These are phyloP conservation scores for Leccinellum rugosiceps DNA, from an alignment of 768 basidiomycete genomes.

Conservation along the genomic window DNA sequence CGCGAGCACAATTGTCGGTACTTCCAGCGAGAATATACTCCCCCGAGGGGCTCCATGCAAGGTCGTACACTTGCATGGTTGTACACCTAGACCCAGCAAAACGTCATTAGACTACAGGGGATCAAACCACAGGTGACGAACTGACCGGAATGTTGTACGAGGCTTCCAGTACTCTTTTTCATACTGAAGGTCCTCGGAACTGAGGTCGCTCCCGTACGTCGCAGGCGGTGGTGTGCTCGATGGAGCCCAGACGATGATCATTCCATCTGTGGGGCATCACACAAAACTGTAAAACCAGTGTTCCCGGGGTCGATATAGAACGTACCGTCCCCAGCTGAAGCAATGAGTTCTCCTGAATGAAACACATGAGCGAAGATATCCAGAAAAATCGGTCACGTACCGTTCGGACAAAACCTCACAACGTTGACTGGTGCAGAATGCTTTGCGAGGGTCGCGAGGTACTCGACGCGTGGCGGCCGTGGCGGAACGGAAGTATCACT, in stretches of 20 bases:
- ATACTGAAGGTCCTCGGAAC: slow-evolving; percentile 72
- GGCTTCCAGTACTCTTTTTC: slow-evolving; percentile 98
- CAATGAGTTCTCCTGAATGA: slow-evolving; percentile 76
- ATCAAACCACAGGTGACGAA: background rate
- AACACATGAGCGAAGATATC: slow-evolving; percentile 1
- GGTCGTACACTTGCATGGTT: slow-evolving; percentile 94
- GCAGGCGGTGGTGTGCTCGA: slow-evolving; percentile 66
- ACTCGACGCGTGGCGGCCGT: slow-evolving; percentile 87
- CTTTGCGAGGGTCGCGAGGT: slow-evolving; percentile 87
- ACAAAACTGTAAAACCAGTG: background rate
- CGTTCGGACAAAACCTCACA: slow-evolving; percentile 92
- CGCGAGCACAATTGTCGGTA: slow-evolving; percentile 91
- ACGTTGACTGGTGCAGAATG: slow-evolving; percentile 97
- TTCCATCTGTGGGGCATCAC: slow-evolving; percentile 64
- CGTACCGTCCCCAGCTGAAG: slow-evolving; percentile 96
- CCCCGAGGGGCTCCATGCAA: slow-evolving; percentile 96
- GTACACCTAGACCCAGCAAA: slow-evolving; percentile 60
- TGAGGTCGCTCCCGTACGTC: slow-evolving; percentile 81
- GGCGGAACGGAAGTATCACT: slow-evolving; percentile 32
- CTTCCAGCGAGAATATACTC: slow-evolving; percentile 95
- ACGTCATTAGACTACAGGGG: slow-evolving; percentile 2
- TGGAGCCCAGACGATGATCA: slow-evolving; percentile 95
- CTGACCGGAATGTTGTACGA: slow-evolving; percentile 76
- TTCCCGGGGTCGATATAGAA: slow-evolving; percentile 1
- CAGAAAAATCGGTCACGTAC: slow-evolving; percentile 40